Conservation (phyloP, 805 yeast species). For the Hanseniaspora hatyaiensis region DNA sequence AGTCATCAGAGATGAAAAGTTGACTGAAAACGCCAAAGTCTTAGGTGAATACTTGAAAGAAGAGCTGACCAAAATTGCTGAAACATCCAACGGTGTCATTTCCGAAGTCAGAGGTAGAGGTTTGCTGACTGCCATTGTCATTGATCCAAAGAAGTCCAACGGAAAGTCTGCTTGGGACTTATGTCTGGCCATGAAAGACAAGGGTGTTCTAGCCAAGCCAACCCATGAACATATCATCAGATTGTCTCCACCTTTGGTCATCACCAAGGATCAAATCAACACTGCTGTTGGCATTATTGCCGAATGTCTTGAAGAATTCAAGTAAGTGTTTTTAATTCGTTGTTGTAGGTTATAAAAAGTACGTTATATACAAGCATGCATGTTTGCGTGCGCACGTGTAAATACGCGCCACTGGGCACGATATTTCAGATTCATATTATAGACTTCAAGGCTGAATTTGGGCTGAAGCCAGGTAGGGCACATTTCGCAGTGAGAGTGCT, state of each 20-base stretch:
- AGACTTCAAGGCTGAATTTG: no score
- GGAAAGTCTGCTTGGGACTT: constrained; percentile 95
- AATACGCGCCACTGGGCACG: no score
- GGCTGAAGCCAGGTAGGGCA: no score
- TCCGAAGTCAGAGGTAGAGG: constrained; percentile 72
- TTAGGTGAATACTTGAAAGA: constrained; percentile 60
- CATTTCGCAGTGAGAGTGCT: no score
- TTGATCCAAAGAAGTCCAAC: constrained; percentile 68
- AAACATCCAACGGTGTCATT: constrained; percentile 43
- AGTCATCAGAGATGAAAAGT: constrained; percentile 76
- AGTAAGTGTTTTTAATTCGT: not conserved
- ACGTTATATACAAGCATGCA: no score
- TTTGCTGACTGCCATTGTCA: constrained; percentile 78
- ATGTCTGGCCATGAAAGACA: constrained; percentile 75
- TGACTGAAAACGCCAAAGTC: constrained; percentile 62
- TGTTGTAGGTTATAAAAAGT: no score
- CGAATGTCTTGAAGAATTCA: constrained; percentile 36
- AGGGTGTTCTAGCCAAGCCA: constrained; percentile 89
- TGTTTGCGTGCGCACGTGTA: no score
- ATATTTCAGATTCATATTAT: no score
- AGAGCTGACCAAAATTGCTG: constrained; percentile 44
- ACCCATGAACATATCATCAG: constrained; percentile 93
- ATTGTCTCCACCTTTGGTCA: constrained; percentile 90
- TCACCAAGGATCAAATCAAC: constrained; percentile 71
- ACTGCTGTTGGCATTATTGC: constrained; percentile 70